Evolutionary conservation across 2,329 filamentous ascomycete genomes (phyloP).

Genomic region (Cladophialophora bantiana): DNA sequence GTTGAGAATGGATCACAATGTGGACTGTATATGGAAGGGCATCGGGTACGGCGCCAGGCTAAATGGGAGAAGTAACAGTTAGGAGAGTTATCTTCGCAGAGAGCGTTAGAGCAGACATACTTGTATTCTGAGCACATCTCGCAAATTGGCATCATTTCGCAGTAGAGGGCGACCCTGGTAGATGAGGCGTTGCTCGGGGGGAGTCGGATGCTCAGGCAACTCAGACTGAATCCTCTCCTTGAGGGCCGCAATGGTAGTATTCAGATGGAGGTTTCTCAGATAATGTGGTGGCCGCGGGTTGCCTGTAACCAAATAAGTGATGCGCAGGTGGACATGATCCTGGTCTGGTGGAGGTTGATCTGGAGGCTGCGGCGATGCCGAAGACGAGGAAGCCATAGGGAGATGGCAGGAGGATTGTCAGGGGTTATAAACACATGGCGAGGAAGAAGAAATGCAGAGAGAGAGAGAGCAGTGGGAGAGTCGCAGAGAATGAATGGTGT

Average conservation of each 20-base stretch:
- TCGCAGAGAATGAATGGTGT: background rate
- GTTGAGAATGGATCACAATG: constrained; percentile 34
- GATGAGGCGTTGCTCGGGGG: constrained; percentile 62
- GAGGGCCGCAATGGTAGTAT: constrained; percentile 59
- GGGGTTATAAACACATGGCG: background rate
- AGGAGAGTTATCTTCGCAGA: background rate
- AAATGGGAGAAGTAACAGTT: background rate
- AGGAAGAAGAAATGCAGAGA: background rate
- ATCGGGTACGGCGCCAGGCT: constrained; percentile 24
- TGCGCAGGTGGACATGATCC: constrained; percentile 37
- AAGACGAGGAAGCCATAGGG: constrained; percentile 7
- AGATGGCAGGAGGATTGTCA: background rate
- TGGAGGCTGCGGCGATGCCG: constrained; percentile 1
- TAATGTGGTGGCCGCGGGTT: constrained; percentile 37
- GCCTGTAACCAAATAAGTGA: constrained; percentile 38
- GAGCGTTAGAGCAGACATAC: constrained; percentile 48
- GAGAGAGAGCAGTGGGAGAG: background rate
- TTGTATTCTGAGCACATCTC: constrained; percentile 58
- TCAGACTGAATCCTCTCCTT: constrained; percentile 59
- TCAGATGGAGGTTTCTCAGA: constrained; percentile 47
- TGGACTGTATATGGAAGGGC: constrained; percentile 38
- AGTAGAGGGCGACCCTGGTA: constrained; percentile 63
- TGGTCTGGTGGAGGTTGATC: constrained; percentile 7
- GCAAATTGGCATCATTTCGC: constrained; percentile 57
- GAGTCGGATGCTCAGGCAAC: constrained; percentile 55